These are phyloP conservation scores for Trichoderma endophyticum DNA, from an alignment of 2,329 filamentous ascomycete genomes.

Conservation along the genomic window DNA sequence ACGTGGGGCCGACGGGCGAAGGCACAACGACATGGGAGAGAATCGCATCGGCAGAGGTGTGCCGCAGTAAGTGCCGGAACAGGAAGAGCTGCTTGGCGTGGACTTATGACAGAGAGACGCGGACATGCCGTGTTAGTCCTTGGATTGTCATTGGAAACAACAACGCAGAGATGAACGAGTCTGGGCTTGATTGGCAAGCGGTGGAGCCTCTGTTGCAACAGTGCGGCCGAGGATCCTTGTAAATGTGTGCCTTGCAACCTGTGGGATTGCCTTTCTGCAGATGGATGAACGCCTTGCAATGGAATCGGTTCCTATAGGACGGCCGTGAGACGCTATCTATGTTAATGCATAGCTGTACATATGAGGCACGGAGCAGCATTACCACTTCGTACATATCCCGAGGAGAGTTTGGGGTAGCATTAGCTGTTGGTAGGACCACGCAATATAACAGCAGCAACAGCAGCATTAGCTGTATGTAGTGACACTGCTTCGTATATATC, in stretches of 20 bases:
- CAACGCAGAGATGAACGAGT: constrained; percentile 27
- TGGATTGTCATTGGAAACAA: constrained; percentile 47
- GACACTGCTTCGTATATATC: constrained; percentile 3
- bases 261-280: background rate
- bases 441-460: background rate
- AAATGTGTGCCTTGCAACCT: background rate
- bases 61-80: constrained; percentile 41
- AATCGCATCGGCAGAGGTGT: constrained; percentile 41
- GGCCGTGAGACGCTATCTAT: background rate
- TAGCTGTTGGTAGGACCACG: background rate
- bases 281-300: constrained; percentile 3
- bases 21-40: constrained; percentile 36
- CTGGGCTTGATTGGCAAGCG: constrained; percentile 34
- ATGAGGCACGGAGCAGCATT: background rate
- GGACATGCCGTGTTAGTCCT: constrained; percentile 45
- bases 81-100: constrained; percentile 48
- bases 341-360: background rate
- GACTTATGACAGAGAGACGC: constrained; percentile 43
- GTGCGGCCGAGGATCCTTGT: constrained; percentile 22
- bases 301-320: constrained; percentile 2
- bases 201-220: constrained; percentile 27
- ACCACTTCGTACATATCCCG: background rate
- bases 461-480: background rate
- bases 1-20: constrained; percentile 50
- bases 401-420: background rate